Base-by-base conservation (phyloP, 2,329 filamentous ascomycete species). In the Ophiostoma tasmaniense region DNA sequence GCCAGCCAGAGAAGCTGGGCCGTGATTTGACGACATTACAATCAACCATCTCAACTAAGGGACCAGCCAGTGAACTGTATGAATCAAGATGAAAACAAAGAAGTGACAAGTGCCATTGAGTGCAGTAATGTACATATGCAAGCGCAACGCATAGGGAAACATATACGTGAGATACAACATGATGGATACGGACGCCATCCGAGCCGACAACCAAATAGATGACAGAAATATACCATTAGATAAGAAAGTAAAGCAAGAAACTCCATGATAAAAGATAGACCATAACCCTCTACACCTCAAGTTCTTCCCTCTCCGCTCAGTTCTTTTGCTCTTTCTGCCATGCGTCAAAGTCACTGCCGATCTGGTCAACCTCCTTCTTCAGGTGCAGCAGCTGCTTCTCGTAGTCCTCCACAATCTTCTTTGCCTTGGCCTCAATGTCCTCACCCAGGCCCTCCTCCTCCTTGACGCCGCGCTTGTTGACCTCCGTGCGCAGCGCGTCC, bases 381-480 rank as follows among this genome's bases (percentile, higher is more conserved):
- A 96, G 81, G 76, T 93, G 89, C 75, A 85, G 82, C 42, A 95
- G 82, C 80, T 94, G 91, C 76, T 89, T 90, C 77, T 93, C 89
- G 77, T 93, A 94, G 75, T 93, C 90, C 74, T 90, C 89, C 74
- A 94, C 79, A 64, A 94, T 89, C 90, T 92, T 91, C 78, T 91
- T 91, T 59, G 90, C 85, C 77, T 89, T 89, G 70, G 82, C 83
- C 77, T 91, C 86, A 37, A 88, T 86, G 70, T 92, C 89, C 73
- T 90, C 88, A 64, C 89, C 87, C 69, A 93, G 78, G 0, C 84
- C 82, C 42, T 85, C 84, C 20, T 81, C 80, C 52, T 85, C 82
- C 67, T 83, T 80, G 33, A 82, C 79, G 1, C 87, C 85, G 68
- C 89, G 81, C 79, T 87, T 89, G 76, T 89, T 90, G 70, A 92